Percentiles rank a stretch among this genome's conserved stretches.
Conservation (phyloP, 768 basidiomycete genomes). For the Pilatotrama ljubarskyi region DNA sequence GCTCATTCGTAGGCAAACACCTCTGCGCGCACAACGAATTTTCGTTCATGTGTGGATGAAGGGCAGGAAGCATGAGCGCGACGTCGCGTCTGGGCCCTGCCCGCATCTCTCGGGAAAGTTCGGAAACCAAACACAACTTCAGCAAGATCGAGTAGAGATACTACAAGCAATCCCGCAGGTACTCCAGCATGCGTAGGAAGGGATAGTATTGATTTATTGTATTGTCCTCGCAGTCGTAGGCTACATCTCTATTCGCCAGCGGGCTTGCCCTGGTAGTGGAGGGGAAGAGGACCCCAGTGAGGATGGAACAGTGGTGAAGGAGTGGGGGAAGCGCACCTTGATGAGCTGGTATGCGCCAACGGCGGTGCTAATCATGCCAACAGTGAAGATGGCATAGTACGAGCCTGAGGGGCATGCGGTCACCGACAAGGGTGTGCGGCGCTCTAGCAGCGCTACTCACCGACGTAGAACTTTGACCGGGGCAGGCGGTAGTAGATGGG, state of each 20-base stretch:
- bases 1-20: neutral
- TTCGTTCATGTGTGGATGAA: too few species aligned
- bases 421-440: neutral
- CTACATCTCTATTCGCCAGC: constrained; percentile 23
- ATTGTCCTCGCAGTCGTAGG: constrained; percentile 9
- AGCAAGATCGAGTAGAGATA: neutral
- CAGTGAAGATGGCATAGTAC: constrained; percentile 54
- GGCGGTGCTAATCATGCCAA: constrained; percentile 53
- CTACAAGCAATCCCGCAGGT: neutral
- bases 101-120: neutral
- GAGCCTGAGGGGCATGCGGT: constrained; percentile 40
- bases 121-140: neutral
- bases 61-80: too few species aligned
- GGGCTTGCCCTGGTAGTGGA: constrained; percentile 27
- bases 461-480: constrained; percentile 62
- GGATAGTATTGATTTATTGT: constrained; percentile 2
- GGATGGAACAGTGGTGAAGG: neutral
- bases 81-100: too few species aligned
- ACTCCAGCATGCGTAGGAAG: neutral
- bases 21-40: too few species aligned
- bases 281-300: neutral
- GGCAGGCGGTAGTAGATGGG: constrained; percentile 63
- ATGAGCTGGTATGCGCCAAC: constrained; percentile 52
- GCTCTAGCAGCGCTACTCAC: constrained; percentile 40
- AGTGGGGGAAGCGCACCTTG: constrained; percentile 31